Evolutionary conservation across 1,284 basidiomycete species (phyloP).

Genomic region (Ustilago tritici): DNA sequence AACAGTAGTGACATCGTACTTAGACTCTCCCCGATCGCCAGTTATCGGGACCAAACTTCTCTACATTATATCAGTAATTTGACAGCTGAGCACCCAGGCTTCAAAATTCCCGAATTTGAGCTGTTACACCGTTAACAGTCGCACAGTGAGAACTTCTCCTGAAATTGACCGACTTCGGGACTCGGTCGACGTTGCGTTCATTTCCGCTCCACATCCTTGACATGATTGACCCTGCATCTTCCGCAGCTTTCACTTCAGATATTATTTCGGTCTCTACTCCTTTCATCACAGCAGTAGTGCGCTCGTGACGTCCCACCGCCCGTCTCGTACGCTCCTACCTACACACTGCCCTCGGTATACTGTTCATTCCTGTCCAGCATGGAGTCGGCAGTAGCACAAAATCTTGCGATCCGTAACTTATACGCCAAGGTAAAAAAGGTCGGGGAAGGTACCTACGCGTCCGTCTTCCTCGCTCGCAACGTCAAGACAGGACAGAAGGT

Average conservation of each 20-base stretch:
- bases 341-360: not conserved
- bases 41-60: no score
- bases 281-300: slow-evolving; percentile 2
- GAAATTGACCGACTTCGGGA: not conserved
- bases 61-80: no score
- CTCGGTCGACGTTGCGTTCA: not conserved
- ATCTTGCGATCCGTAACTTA: slow-evolving; percentile 53
- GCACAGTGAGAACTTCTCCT: not conserved
- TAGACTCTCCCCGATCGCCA: no score
- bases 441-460: slow-evolving; percentile 96
- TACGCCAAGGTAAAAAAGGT: slow-evolving; percentile 58
- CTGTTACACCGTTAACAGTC: not conserved
- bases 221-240: not conserved
- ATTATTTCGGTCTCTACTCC: not conserved
- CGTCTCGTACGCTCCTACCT: not conserved
- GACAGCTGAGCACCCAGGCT: no score
- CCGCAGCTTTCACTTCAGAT: not conserved
- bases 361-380: slow-evolving; percentile 52
- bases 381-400: slow-evolving; percentile 57
- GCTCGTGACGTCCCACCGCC: not conserved
- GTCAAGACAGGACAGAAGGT: slow-evolving; percentile 80
- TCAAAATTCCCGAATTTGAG: no score
- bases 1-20: no score
- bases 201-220: slow-evolving; percentile 2
- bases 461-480: slow-evolving; percentile 78